Percentiles rank a stretch among this genome's conserved stretches.
phyloP scores from a whole-genome alignment of 1,284 basidiomycete genomes.

The Cryptococcus deneoformans region DNA sequence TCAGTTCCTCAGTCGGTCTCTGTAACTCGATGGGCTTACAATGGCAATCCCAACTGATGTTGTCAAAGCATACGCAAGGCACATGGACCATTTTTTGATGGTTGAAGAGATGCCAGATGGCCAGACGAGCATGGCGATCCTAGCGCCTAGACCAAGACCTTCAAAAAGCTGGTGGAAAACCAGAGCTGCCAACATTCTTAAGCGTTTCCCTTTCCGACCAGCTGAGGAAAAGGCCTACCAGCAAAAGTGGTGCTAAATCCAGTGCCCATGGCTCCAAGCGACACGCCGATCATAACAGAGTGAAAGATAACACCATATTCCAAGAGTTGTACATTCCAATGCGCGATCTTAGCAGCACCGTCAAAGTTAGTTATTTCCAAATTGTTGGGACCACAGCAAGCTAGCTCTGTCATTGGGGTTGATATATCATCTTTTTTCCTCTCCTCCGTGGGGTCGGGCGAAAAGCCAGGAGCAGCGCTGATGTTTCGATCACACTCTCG shows the following conservation, averaged over 20 bases:
- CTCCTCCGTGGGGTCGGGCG: no score
- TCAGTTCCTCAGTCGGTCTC: no score
- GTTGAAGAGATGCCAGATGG: slow-evolving; percentile 6
- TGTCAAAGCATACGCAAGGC: slow-evolving; percentile 12
- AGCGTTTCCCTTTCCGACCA: neutral
- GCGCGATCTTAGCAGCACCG: slow-evolving; percentile 5
- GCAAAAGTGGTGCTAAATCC: slow-evolving; percentile 51
- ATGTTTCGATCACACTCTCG: no score
- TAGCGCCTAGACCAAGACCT: slow-evolving; percentile 27
- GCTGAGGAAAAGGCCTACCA: slow-evolving; percentile 15
- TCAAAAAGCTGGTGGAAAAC: slow-evolving; percentile 23
- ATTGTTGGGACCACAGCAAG: no score
- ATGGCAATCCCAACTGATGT: slow-evolving; percentile 22
- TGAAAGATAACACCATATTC: slow-evolving; percentile 51
- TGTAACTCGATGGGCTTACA: slow-evolving; percentile 1
- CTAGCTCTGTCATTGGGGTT: no score
- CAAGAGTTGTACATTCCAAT: slow-evolving; percentile 25
- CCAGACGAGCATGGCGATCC: slow-evolving; percentile 20
- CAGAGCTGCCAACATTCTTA: neutral
- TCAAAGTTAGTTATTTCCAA: neutral
- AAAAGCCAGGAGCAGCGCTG: no score
- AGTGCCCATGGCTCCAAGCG: slow-evolving; percentile 45
- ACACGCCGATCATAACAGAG: slow-evolving; percentile 46
- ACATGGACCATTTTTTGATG: slow-evolving; percentile 11
- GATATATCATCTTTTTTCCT: no score